Base-by-base conservation (phyloP, 2,329 filamentous ascomycete species). In the Penicillium decumbens region DNA sequence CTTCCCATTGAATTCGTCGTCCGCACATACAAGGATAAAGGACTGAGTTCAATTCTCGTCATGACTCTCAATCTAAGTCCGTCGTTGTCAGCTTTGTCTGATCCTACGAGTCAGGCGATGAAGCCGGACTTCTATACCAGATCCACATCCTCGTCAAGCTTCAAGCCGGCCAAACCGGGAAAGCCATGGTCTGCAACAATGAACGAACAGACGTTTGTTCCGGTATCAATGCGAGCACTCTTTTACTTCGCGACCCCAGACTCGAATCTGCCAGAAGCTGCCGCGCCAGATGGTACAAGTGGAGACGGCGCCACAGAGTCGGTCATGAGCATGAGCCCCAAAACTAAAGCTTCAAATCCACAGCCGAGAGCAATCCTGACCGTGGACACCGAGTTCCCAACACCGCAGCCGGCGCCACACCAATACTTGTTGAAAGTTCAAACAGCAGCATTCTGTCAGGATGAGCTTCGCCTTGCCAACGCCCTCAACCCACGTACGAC, bases 401-500 rank as follows among this genome's bases (percentile, higher is more conserved):
- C 66, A 0, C 71, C 72, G 4, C 61, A 56, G 15, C 68, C 68
- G 3, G 63, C 63, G 3, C 49, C 59, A 23, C 58, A 59, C n/a
- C 65, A 72, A 54, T 75, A 75, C 51, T 60, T 74, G 1, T 60
- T 75, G 48, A 71, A 72, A 51, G 66, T 74, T 24, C 60, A 61
- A 43, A 63, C 69, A 6, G 68, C 71, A 6, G 68, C 71, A 12
- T 65, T 73, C 18, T 69, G 63, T 12, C 68, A 67, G 40, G 68
- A 68, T 41, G 72, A 74, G 47, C 57, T 73, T 37, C 59, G 57
- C 43, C 49, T 66, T 25, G 51, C 56, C 1, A 49, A 50, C 7
- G 53, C 45, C 39, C 57, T 65, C 35, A 66, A 62, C 29, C 66
- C 60, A 24, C 57, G 51, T n/a, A 61, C 61, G 40, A 62, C 57